Evolutionary conservation across 371 early-diverging fungal species (phyloP), one percentile per base, ranked within the genome.

Genomic region (Nosema granulosis): DNA sequence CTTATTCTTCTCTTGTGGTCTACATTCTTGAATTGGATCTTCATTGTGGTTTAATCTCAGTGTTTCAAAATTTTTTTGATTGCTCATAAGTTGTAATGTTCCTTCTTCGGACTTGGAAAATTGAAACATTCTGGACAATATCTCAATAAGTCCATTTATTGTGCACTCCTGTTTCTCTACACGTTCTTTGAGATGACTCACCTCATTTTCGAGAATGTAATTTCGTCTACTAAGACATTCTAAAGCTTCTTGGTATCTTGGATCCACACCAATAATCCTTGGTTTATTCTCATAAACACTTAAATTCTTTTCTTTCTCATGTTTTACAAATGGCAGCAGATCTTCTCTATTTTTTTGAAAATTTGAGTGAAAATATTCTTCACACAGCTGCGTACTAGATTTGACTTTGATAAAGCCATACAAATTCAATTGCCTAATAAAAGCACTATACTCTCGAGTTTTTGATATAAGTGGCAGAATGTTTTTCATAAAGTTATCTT

Each of bases 351-450:
- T 71, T 52, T 61, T 77, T 20, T 61, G 29, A 65, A 81, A 81
- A 63, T 80, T 77, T 37, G 65, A 71, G 57, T 86, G 71, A 32
- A 58, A 81, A 22, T 80, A 77, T 72, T 85, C 86, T 20, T 75
- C 79, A n/a, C 58, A 37, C 26, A 71, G 70, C 50, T 69, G 62
- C 0, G 51, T 52, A 12, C 32, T 20, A 3, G 43, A 52, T 58
- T 83, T 83, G 22, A 77, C 50, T 62, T 86, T 86, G 20, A 61
- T 54, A 73, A 86, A 86, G n/a, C 86, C 86, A 59, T 86, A 86
- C 29, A 77, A 73, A 50, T 84, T 83, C 6, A 86, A 68, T 68
- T 78, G 82, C 61, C 86, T 43, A 18, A 86, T 58, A 78, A 86
- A 84, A 28, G 79, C 79, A 56, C 81, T 79, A 68, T 82, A 86